Conservation (phyloP, 805 yeast species). For the Hanseniaspora taiwanica region DNA sequence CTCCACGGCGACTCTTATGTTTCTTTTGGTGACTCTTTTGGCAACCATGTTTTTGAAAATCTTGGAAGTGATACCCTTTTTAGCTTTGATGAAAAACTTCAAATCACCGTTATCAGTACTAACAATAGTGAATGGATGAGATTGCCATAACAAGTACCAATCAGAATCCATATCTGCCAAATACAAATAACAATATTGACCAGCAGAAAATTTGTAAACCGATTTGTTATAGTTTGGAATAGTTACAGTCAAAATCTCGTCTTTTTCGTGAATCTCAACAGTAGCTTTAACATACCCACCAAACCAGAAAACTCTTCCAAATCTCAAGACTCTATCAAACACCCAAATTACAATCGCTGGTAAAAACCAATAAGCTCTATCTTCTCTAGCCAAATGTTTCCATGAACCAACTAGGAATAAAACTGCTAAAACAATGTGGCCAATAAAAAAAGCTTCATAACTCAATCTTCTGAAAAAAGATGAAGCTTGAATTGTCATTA, state of each 20-base stretch:
- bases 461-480: constrained; percentile 31
- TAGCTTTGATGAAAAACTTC: constrained; percentile 31
- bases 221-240: constrained; percentile 5
- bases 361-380: constrained; percentile 39
- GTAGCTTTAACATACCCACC: constrained; percentile 47
- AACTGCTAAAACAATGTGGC: constrained; percentile 33
- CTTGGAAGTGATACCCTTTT: constrained; percentile 38
- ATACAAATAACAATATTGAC: constrained; percentile 6
- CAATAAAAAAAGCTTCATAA: constrained; percentile 33
- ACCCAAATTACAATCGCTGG: constrained; percentile 56
- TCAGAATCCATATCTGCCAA: constrained; percentile 3
- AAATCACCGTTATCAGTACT: constrained; percentile 20
- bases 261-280: constrained; percentile 6
- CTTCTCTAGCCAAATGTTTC: constrained; percentile 28
- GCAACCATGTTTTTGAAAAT: constrained; percentile 20
- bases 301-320: constrained; percentile 39
- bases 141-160: constrained; percentile 38
- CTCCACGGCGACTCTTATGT: constrained; percentile 32
- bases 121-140: constrained; percentile 37
- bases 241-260: constrained; percentile 8
- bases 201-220: constrained; percentile 2
- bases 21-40: constrained; percentile 8
- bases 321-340: constrained; percentile 47
- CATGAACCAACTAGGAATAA: constrained; percentile 35
- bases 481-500: constrained; percentile 33